Base-by-base conservation (phyloP, 2,329 filamentous ascomycete species). In the Lasiodiplodia citricola region DNA sequence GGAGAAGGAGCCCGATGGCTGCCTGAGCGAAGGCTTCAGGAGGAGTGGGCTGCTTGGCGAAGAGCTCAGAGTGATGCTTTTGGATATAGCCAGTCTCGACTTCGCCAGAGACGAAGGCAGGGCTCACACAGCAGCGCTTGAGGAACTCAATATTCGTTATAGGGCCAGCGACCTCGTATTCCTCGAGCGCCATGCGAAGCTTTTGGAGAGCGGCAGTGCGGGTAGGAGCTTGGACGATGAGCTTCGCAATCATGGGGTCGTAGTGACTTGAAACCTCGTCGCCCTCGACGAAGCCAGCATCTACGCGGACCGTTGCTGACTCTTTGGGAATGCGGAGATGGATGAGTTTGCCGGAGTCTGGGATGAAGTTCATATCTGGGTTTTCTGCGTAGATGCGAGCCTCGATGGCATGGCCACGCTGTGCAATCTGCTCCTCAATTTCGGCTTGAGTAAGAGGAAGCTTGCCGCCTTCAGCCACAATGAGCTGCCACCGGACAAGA, bases 221-320 rank as follows among this genome's bases (percentile, higher is more conserved):
- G 68, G 91, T 91, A 18, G 88, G 87, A 0, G 92, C 96, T 69
- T 92, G 88, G 6, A 98, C 93, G 74, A 99, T 99, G 65, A 99
- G 87, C 82, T 99, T 99, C 55, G 96, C 93, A 73, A 99, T 97
- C 96, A 99, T 99, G 35, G 96, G 96, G 74, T 99, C 96, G 80
- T 99, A 99, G 67, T 96, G 92, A 69, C 95, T 93, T 0, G 94
- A 96, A 2, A 99, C 92, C 71, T 93, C 93, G 77, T 97, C 95
- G 31, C 96, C 96, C 73, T 94, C 87, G 35, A 94, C 88, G 78
- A 98, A 98, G 1, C 96, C 96, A 56, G 94, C 94, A 76, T 99
- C 96, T 72, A 99, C 94, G 51, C 96, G 90, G 38, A 98, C 87
- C 71, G 94, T 91, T 0, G 91, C 86, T 47, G 88, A 87, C 6